Evolutionary conservation across 495 filamentous ascomycete species (phyloP), one percentile per base, ranked within the genome.

Genomic region (Tuber microsphaerosporum): DNA sequence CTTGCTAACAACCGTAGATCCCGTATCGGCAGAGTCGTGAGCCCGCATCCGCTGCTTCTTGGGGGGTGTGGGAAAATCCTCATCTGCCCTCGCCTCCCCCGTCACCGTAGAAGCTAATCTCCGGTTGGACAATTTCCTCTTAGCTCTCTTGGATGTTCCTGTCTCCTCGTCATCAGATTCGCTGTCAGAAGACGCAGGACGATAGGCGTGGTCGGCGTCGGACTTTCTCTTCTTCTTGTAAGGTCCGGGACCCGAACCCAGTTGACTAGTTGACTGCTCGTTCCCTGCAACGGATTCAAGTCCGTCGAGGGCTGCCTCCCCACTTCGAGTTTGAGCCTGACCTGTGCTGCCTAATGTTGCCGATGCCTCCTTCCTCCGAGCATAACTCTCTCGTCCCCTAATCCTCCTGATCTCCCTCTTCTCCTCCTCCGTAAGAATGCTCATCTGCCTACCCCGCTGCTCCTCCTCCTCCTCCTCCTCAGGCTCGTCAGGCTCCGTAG

Each of bases 331-430:
- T 14, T 69, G 74, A 44, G 70, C 70, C 14, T 70, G 76, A 22
- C 76, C 68, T 51, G 76, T 73, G 45, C 75, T 79, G 71, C 73
- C 76, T 43, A 76, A 72, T 44, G 68, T 70, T 70, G 73, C 71
- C 48, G 73, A 79, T 12, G 70, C 70, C 70, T 79, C 76, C 72
- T 75, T 81, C 75, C 79, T 74, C 74, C 74, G 76, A 16, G 77
- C 76, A 75, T 75, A 81, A 37, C 76, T 78, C 73, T 76, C 79
- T 31, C 80, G 74, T 39, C 76, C 80, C 42, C 79, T 80, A 70
- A 73, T 80, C 31, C 75, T 78, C 73, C 74, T 70, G 61, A 77
- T 71, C 56, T 82, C 80, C 65, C 74, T 69, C 39, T 37, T 34
- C 20, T 73, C 70, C 71, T 71, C 74, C 20, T 73, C 74, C 43